These are phyloP conservation scores for Nepenthes mirabilis DNA, from an alignment of 148 eudicot species.

Conservation along the genomic window DNA sequence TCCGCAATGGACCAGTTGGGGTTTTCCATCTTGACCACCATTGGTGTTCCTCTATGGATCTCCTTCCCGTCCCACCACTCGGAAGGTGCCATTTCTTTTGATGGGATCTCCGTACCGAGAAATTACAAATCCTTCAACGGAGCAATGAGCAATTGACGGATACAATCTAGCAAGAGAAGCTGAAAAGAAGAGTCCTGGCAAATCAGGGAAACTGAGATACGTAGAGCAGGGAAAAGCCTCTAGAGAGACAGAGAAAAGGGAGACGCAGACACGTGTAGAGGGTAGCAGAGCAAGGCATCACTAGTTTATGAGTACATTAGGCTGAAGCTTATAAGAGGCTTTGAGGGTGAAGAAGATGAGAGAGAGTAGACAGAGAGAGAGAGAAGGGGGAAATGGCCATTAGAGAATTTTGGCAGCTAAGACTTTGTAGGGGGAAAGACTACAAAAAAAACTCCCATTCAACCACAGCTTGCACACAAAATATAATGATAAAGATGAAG, in stretches of 20 bases:
- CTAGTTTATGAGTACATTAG: too few species aligned
- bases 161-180: too few species aligned
- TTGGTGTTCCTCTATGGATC: constrained; percentile 67
- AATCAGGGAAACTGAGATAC: too few species aligned
- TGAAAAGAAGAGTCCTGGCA: too few species aligned
- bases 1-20: constrained; percentile 93
- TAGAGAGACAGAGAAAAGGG: too few species aligned
- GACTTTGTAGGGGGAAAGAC: not conserved
- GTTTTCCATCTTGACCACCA: constrained; percentile 87
- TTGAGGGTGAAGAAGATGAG: not conserved
- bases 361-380: constrained; percentile 1
- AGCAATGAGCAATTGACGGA: too few species aligned
- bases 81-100: constrained; percentile 38
- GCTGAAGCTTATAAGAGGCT: not conserved
- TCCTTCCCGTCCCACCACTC: constrained; percentile 49
- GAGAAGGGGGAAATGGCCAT: not conserved
- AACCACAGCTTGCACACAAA: constrained; percentile 1
- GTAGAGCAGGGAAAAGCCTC: too few species aligned
- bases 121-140: too few species aligned
- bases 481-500: not conserved
- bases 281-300: not conserved
- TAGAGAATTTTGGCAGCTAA: not conserved
- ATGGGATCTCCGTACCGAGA: too few species aligned
- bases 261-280: too few species aligned
- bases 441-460: constrained; percentile 1